These are phyloP conservation scores for Populus hybrid DNA, from an alignment of 441 rosid species.

Conservation along the genomic window DNA sequence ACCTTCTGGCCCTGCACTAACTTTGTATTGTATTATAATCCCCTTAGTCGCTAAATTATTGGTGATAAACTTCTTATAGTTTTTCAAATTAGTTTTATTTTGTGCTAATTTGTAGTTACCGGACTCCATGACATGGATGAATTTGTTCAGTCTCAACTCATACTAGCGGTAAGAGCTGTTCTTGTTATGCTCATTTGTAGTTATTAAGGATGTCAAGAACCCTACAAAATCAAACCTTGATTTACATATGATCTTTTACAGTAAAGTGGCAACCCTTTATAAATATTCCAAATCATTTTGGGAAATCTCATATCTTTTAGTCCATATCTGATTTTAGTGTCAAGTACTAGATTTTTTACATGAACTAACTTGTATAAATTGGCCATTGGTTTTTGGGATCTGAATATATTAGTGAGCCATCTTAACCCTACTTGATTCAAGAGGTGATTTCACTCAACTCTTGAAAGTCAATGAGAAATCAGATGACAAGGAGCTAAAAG, in stretches of 20 bases:
- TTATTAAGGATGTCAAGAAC: not conserved
- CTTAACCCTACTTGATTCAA: not conserved
- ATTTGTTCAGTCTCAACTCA: constrained; percentile 96
- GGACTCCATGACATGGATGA: constrained; percentile 99
- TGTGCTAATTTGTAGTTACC: constrained; percentile 59
- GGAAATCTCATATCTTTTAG: not conserved
- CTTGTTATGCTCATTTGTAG: not conserved
- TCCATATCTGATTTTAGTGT: not conserved
- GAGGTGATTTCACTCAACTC: not conserved
- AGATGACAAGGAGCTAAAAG: not conserved
- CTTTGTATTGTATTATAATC: constrained; percentile 4
- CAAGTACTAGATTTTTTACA: not conserved
- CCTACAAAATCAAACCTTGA: not conserved
- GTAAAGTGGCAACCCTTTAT: not conserved
- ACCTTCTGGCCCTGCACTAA: not conserved
- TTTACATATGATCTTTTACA: not conserved
- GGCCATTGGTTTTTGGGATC: not conserved
- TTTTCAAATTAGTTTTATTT: constrained; percentile 18
- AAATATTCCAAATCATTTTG: not conserved
- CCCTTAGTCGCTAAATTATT: not conserved
- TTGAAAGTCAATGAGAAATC: not conserved
- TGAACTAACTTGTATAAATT: too few species aligned
- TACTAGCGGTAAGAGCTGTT: constrained; percentile 74
- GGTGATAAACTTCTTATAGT: not conserved
- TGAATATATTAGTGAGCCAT: not conserved